phyloP scores from a whole-genome alignment of 2,329 filamentous ascomycete species.

The Xylaria multiplex region DNA sequence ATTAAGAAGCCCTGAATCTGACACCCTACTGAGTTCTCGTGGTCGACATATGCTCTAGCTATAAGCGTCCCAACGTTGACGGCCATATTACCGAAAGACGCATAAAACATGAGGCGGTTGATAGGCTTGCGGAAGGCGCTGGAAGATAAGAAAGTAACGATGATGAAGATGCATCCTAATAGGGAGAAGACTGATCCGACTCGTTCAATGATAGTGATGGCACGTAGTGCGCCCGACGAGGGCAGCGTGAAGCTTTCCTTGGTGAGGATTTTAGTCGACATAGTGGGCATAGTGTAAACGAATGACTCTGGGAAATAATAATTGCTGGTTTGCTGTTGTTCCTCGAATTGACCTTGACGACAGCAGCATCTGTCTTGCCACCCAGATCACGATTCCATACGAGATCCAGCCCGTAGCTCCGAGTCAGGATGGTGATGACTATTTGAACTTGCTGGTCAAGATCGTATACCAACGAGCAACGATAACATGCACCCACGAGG shows the following conservation, averaged over 20 bases:
- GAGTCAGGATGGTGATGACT: neutral
- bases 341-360: neutral
- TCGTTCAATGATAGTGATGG: constrained; percentile 72
- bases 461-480: constrained; percentile 1
- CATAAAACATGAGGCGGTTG: constrained; percentile 85
- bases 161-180: constrained; percentile 75
- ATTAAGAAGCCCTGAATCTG: constrained; percentile 82
- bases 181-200: constrained; percentile 76
- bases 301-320: neutral
- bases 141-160: constrained; percentile 75
- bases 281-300: neutral
- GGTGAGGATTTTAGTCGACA: neutral
- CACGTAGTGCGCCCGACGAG: constrained; percentile 51
- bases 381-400: neutral
- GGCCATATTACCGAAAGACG: constrained; percentile 82
- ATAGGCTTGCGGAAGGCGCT: constrained; percentile 84
- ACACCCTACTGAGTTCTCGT: constrained; percentile 63
- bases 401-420: constrained; percentile 8
- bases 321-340: constrained; percentile 3
- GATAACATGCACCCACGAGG: no score
- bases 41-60: constrained; percentile 67
- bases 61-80: constrained; percentile 81
- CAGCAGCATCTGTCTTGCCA: constrained; percentile 4
- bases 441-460: constrained; percentile 2
- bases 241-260: constrained; percentile 3